Base-by-base conservation (phyloP, 1,284 basidiomycete genomes). In the Leccinum fallax region DNA sequence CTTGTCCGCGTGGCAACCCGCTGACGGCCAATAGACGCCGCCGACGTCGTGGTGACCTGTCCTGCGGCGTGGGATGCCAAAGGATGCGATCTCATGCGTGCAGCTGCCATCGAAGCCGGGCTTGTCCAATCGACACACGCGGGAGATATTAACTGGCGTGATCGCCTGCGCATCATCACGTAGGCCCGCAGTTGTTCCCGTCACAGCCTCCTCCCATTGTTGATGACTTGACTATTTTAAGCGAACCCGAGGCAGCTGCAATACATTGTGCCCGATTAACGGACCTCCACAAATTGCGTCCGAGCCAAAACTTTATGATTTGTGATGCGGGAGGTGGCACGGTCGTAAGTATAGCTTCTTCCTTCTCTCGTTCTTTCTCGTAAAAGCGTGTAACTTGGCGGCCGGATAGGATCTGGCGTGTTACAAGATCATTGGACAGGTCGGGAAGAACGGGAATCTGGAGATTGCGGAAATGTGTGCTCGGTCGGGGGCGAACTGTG, bases 401-500 rank as follows among this genome's bases (percentile, higher is more conserved):
- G 52, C 65, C 68, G 64, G 34, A 26, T 65, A 86, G 78, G 86
- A 89, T 65, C 76, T 87, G 0, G 90, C 91, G 11, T 85, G 88
- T 24, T 93, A 93, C 79, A 90, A 90, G 78, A 88, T 93, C 51
- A 88, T 89, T 58, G 92, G 92, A 2, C 83, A 90, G 67, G 80
- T 90, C 71, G 78, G 89, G 4, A 83, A 89, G 70, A 81, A 90
- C 72, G 79, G 85, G 7, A 84, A 85, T 67, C 81, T 94, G 16
- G 92, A 94, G 73, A 93, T 94, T 62, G 92, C 91, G 54, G 92
- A 94, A 76, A 88, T 93, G 76, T 90, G 89, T 65, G 90, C 90
- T 11, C 82, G 92, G 56, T 91, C 88, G 48, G 92, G 92, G 5
- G 87, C 90, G 2, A 93, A 91, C 69, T 93, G 90, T 66, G 92